These are phyloP conservation scores for Rasamsonia emersonii DNA, from an alignment of 2,329 filamentous ascomycete genomes.

Conservation along the genomic window DNA sequence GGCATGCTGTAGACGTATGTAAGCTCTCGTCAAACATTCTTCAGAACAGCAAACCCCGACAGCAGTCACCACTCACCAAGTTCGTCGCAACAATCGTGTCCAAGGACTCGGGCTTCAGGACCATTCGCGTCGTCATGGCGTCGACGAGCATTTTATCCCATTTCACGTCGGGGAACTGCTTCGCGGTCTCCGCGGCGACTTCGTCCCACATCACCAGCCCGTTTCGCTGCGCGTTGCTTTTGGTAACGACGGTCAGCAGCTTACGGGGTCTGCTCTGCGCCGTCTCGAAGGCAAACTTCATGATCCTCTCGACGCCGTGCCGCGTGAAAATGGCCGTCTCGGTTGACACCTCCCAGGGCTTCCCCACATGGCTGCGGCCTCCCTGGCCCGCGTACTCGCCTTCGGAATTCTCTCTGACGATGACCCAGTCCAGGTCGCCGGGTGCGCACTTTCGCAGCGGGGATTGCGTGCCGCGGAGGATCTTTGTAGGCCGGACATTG, in stretches of 20 bases:
- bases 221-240: constrained; percentile 47
- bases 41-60: constrained; percentile 1
- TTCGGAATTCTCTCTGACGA: constrained; percentile 48
- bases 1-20: constrained; percentile 37
- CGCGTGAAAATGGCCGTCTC: constrained; percentile 48
- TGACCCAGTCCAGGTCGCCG: constrained; percentile 48
- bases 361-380: constrained; percentile 42
- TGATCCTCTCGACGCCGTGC: constrained; percentile 42
- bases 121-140: constrained; percentile 49
- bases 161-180: constrained; percentile 43
- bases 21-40: too few relatives aligned
- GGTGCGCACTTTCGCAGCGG: constrained; percentile 40
- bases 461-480: constrained; percentile 45
- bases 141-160: constrained; percentile 51
- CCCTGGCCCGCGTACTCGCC: constrained; percentile 50
- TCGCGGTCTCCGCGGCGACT: constrained; percentile 38
- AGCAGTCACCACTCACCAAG: constrained; percentile 21
- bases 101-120: constrained; percentile 40
- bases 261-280: constrained; percentile 40
- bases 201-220: constrained; percentile 52
- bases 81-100: constrained; percentile 50
- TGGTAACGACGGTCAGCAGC: constrained; percentile 47
- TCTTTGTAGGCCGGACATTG: constrained; percentile 46
- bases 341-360: constrained; percentile 45
- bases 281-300: constrained; percentile 47